Percentiles rank a stretch among this genome's conserved stretches.
phyloP scores from a whole-genome alignment of 306 rosid genomes.

The Cajanus cajan region DNA sequence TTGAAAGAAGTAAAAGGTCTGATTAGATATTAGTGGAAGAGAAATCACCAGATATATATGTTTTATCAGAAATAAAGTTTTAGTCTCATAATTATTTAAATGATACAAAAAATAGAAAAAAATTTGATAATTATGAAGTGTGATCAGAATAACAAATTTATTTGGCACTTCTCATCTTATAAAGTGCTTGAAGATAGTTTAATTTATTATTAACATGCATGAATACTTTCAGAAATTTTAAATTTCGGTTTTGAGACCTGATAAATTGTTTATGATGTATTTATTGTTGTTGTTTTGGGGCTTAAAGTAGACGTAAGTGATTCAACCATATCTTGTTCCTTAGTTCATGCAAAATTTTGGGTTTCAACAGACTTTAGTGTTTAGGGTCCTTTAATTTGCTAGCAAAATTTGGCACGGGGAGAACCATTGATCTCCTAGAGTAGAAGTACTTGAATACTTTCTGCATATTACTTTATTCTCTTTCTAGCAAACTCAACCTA shows the following conservation, averaged over 20 bases:
- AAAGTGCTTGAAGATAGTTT: background rate
- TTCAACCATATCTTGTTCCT: too few relatives aligned
- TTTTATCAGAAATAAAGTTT: conserved; percentile 4
- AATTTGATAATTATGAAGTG: background rate
- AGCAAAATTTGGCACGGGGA: too few relatives aligned
- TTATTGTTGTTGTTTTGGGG: background rate
- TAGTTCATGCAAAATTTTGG: too few relatives aligned
- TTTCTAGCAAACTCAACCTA: too few relatives aligned
- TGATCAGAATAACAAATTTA: background rate
- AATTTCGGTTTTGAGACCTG: background rate
- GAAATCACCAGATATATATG: conserved; percentile 1
- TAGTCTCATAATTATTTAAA: background rate
- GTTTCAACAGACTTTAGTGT: too few relatives aligned
- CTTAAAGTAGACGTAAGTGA: background rate
- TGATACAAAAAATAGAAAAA: background rate
- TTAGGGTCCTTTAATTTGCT: too few relatives aligned
- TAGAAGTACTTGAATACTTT: too few relatives aligned
- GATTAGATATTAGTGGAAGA: conserved; percentile 21
- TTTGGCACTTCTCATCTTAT: background rate
- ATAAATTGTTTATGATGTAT: background rate
- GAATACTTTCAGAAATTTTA: background rate
- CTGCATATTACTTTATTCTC: too few relatives aligned
- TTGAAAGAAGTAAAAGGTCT: conserved; percentile 6
- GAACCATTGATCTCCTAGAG: too few relatives aligned
- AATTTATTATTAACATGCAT: background rate